Evolutionary conservation across 1,284 basidiomycete genomes (phyloP), one percentile per base, ranked within the genome.

Genomic region (Ceratobasidium sp.): DNA sequence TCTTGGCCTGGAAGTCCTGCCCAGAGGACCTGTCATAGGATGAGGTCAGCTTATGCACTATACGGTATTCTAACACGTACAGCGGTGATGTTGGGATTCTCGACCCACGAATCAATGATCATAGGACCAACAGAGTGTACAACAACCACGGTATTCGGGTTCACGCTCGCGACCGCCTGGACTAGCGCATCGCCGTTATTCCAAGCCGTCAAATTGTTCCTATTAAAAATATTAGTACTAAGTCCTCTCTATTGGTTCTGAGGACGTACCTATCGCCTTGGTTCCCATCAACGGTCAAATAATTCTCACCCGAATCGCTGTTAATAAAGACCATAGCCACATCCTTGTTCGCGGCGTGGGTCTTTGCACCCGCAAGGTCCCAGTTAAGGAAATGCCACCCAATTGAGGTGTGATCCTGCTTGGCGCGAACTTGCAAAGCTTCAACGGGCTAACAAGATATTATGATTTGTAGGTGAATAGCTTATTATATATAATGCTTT

Each of bases 171-270:
- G 20, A 91, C 90, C 6, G 90, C 85, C 3, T 84, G 82, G 39
- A 92, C 86, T 31, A 92, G 86, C 10, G 85, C 67, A 28, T 95
- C 93, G 7, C 94, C 94, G 68, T 89, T 88, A 77, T 91, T 86
- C 94, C 93, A 95, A 0, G 93, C 89, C 0, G 92, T 93, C 60
- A 96, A 83, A 82, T 95, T 94, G 79, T 93, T 92, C 53, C 92
- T 88, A 79, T 85, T 84, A 6, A 85, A 5, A 15, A 2, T 6
- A 11, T 28, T 28, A 37, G 6, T 8, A 53, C 23, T 11, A 39
- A 13, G 23, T 2, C 28, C 8, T 39, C 26, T 15, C 28, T 17
- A 39, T 54, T 53, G 13, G 45, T 28, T 63, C 42, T 61, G 11
- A 31, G 49, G 88, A 23, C 71, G 39, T 63, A 74, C 71, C 71